Evolutionary conservation across 2,329 filamentous ascomycete species (phyloP).

Genomic region (Mollisia scopiformis): DNA sequence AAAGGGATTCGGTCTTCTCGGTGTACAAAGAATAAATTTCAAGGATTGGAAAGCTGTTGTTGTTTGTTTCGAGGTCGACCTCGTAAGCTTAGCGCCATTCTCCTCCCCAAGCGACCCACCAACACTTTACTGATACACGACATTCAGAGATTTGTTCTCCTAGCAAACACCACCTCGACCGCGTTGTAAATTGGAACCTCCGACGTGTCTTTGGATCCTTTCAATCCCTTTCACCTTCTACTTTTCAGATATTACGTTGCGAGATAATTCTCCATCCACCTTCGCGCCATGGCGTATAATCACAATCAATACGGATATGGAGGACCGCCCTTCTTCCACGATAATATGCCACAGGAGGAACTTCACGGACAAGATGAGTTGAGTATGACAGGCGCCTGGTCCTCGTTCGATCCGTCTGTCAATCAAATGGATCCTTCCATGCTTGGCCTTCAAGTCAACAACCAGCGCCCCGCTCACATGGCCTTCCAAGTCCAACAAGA

Average conservation of each 20-base stretch:
- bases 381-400: not conserved
- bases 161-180: not conserved
- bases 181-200: not conserved
- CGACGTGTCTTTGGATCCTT: not conserved
- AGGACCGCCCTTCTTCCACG: not conserved
- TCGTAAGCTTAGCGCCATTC: conserved; percentile 8
- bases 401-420: not conserved
- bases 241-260: not conserved
- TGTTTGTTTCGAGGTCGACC: conserved; percentile 16
- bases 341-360: not conserved
- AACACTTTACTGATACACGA: not conserved
- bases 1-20: conserved; percentile 11
- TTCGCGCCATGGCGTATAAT: not conserved
- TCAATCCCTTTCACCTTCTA: not conserved
- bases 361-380: not conserved
- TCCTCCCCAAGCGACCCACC: not conserved
- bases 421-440: not conserved
- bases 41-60: not conserved
- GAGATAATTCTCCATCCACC: not conserved
- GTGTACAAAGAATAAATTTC: conserved; percentile 10
- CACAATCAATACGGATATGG: not conserved
- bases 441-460: not conserved
- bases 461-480: not conserved
- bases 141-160: not conserved
- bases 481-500: not conserved